Percentiles rank a stretch among this genome's conserved stretches.
phyloP scores from a whole-genome alignment of 2,329 filamentous ascomycete genomes.

The Penicillium digitatum region DNA sequence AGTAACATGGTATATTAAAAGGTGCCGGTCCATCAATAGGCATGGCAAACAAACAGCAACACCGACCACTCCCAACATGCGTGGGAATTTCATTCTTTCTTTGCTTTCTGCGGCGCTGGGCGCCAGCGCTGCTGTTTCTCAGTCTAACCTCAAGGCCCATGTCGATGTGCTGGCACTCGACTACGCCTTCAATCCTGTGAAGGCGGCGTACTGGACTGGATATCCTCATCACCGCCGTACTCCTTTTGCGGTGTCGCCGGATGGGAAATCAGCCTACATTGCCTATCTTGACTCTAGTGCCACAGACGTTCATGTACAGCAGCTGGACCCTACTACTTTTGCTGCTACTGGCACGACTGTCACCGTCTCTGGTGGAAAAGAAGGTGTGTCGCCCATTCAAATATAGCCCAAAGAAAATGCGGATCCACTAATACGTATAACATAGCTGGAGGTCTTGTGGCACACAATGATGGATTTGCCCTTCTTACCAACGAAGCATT shows the following conservation, averaged over 20 bases:
- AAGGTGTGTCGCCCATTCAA: constrained; percentile 33
- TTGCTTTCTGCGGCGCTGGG: constrained; percentile 26
- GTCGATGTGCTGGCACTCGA: constrained; percentile 48
- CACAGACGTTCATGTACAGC: constrained; percentile 56
- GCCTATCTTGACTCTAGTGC: constrained; percentile 58
- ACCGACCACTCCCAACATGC: constrained; percentile 21
- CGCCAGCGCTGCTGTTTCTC: constrained; percentile 19
- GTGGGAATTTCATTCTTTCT: constrained; percentile 20
- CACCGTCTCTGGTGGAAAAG: constrained; percentile 53
- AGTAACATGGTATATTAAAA: not conserved
- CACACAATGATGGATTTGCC: constrained; percentile 62
- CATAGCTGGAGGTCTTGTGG: constrained; percentile 56
- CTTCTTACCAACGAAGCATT: constrained; percentile 57
- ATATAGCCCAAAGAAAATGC: not conserved
- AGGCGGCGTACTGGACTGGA: constrained; percentile 59
- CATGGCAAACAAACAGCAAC: not conserved
- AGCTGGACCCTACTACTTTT: constrained; percentile 54
- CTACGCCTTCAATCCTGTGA: constrained; percentile 54
- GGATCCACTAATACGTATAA: not conserved
- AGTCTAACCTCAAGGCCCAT: constrained; percentile 36
- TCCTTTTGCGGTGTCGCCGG: constrained; percentile 59
- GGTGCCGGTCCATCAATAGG: not conserved
- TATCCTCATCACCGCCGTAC: constrained; percentile 60
- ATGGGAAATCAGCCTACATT: constrained; percentile 57
- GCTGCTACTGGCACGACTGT: constrained; percentile 51